phyloP scores from a whole-genome alignment of 2,329 filamentous ascomycete species.

The Fusarium sp. region DNA sequence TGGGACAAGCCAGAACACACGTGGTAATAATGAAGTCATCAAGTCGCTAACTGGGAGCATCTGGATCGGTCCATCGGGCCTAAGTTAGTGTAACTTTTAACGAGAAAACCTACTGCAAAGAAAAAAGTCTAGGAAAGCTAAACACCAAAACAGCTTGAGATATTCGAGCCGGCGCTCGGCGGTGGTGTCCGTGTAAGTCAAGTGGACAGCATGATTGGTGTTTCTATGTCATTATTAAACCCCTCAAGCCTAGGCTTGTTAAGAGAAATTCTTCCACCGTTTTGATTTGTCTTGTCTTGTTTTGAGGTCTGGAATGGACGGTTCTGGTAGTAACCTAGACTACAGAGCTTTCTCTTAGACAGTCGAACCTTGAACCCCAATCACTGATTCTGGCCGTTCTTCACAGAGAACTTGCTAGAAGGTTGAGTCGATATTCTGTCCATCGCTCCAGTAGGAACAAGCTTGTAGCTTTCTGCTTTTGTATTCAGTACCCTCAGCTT shows the following conservation, averaged over 20 bases:
- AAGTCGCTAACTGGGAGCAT: conserved; percentile 7
- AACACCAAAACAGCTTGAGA: conserved; percentile 4
- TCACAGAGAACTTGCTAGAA: background rate
- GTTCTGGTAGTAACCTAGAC: background rate
- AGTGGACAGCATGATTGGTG: background rate
- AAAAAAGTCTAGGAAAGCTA: background rate
- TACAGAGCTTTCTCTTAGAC: background rate
- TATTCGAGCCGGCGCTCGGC: conserved; percentile 14
- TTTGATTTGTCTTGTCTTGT: background rate
- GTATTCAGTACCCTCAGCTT: no score
- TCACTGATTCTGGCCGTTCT: background rate
- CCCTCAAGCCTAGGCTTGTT: conserved; percentile 13
- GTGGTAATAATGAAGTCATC: conserved; percentile 33
- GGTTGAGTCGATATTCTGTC: no score
- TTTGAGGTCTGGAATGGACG: background rate
- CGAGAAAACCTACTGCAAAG: background rate
- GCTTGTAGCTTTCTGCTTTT: no score
- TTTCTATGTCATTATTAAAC: conserved; percentile 13
- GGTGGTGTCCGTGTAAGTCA: conserved; percentile 16
- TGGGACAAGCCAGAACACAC: conserved; percentile 18
- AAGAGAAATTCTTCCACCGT: conserved; percentile 1
- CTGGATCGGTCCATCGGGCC: conserved; percentile 4
- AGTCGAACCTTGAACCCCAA: background rate
- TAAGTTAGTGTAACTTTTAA: background rate
- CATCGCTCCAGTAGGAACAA: no score